Base-by-base conservation (phyloP, 805 yeast genomes). In the Spencermartinsiella europaea region DNA sequence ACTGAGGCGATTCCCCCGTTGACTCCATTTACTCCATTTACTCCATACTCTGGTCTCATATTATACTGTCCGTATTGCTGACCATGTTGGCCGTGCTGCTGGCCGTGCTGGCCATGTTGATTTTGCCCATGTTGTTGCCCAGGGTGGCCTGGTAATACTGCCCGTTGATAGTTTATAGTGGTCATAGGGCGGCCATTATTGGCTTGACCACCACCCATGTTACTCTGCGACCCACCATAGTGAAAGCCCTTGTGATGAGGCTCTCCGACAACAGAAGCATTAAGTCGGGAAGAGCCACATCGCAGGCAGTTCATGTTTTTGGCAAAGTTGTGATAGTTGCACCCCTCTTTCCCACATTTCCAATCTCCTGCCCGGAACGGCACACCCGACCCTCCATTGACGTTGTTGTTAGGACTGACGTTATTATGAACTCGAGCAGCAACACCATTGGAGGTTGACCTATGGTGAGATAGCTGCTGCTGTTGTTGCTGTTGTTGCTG, bases 311-410 rank as follows among this genome's bases (percentile, higher is more conserved):
- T 80, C 47, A 86, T 72, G 64, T 89, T 89, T 60, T 89, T 89
- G 2, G 96, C 96, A 72, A 89, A 89, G 64, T 89, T 89, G 65
- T 89, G 96, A 64, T 90, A 90, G 28, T 80, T 74, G 64, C 96
- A 90, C 21, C 77, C 71, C 46, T 83, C 90, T 52, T 77, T 80
- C 21, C 77, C 72, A 70, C 96, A 90, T 65, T 88, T 89, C 96
- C 96, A 90, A 67, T 89, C 97, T 44, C 96, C 96, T 2, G 96
- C 96, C 57, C 97, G 76, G 67, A 90, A 90, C 25, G 96, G 96
- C n/a, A 90, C 95, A 57, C 79, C 71, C 3, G 72, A 74, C 10
- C 67, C 67, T 37, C 69, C 63, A 47, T 61, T 41, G 33, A 54
- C 47, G 45, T 52, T 54, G 34, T 48, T 45, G 21, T 15, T 33